Evolutionary conservation across 2,329 filamentous ascomycete genomes (phyloP).

Genomic region (Fusarium gaditjirri): DNA sequence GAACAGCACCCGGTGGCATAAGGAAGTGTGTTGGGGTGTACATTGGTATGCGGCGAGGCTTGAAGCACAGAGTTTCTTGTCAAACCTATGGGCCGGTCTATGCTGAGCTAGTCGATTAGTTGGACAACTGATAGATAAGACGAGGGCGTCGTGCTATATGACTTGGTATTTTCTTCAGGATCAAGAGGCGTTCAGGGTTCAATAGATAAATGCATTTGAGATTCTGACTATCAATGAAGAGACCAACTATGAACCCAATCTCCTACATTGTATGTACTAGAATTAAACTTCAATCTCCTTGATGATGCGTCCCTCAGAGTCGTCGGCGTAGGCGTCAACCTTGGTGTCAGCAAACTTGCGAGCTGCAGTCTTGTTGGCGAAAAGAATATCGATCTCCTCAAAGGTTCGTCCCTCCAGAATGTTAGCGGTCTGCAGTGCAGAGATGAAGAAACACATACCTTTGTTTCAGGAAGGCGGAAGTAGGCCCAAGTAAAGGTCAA

Average conservation of each 20-base stretch:
- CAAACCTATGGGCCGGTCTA: not conserved
- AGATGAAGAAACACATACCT: not conserved
- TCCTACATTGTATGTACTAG: not conserved
- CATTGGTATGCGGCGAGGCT: not conserved
- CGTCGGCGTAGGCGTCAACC: slow-evolving; percentile 12
- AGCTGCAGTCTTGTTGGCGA: slow-evolving; percentile 46
- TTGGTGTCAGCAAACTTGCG: slow-evolving; percentile 48
- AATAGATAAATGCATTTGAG: too few species aligned
- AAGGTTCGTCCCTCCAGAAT: slow-evolving; percentile 42
- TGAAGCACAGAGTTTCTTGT: not conserved
- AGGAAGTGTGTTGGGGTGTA: not conserved
- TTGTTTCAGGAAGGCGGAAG: slow-evolving; percentile 50
- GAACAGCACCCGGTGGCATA: too few species aligned
- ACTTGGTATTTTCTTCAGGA: too few species aligned
- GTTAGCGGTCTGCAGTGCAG: not conserved
- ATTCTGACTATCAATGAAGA: not conserved
- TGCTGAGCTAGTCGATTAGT: not conserved
- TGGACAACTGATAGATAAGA: not conserved
- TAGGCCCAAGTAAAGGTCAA: slow-evolving; percentile 48
- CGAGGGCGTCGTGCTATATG: too few species aligned
- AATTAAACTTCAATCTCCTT: slow-evolving; percentile 2
- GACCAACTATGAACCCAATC: not conserved
- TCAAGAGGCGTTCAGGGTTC: too few species aligned
- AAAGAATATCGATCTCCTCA: slow-evolving; percentile 50
- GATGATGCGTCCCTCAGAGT: slow-evolving; percentile 1